Base-by-base conservation (phyloP, 2,329 filamentous ascomycete genomes). In the Sporothrix globosa region DNA sequence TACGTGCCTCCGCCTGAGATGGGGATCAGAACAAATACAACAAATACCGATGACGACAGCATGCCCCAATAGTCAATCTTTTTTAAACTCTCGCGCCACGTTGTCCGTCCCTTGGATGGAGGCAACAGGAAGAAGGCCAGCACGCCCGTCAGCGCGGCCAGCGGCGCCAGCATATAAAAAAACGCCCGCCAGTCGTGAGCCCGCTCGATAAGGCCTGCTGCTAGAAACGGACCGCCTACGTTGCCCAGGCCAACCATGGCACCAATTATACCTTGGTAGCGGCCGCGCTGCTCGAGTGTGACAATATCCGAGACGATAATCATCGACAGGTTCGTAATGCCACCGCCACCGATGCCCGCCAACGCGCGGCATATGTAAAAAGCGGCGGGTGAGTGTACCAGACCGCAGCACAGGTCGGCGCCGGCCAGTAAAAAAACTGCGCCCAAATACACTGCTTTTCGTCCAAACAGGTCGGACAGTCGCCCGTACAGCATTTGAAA, bases 401-500 rank as follows among this genome's bases (percentile, higher is more conserved):
- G 80, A 0, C 86, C 86, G 75, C 88, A 90, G 0, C 88, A 79
- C 60, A 91, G 76, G 75, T 89, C 87, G 2, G 84, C 85, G 14
- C 90, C 69, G 11, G 82, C 81, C 5, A 91, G 79, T 11, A 89
- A 76, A 0, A 80, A 80, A 7, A 89, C 77, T 1, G 85, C 85
- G 0, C 80, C 81, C 2, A 90, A 75, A 68, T 87, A 85, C 6
- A 90, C 82, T 6, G 83, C 81, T 76, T 90, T 90, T n/a, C 88
- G 83, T n/a, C 87, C 87, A 66, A 89, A 83, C 0, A 89, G 84
- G 76, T 90, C 87, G 0, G 86, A 88, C 2, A 89, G 74, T 3
- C 87, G 83, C 24, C 88, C 88, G 75, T 90, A 90, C 0, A 91
- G 81, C 71, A 90, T 86, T 73, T 88, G 88, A 73, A 90, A 90